Conservation (phyloP, 2,329 filamentous ascomycete genomes). For the Sordariomycetes sp. region DNA sequence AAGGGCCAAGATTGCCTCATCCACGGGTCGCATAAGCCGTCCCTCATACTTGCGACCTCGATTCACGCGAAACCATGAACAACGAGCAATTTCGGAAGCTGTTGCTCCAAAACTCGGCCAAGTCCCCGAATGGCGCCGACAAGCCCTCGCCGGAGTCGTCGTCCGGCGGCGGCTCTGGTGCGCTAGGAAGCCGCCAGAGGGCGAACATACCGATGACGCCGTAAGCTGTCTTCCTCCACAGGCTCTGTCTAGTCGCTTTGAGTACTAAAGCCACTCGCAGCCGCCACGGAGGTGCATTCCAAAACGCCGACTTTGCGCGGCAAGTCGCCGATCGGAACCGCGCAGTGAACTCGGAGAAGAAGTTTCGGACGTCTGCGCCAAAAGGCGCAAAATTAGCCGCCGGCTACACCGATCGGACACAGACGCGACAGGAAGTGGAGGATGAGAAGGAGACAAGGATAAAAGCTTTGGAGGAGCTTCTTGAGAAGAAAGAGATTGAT, state of each 20-base stretch:
- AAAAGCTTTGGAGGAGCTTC: conserved; percentile 65
- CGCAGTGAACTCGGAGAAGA: conserved; percentile 46
- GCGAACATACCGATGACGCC: conserved; percentile 91
- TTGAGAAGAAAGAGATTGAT: conserved; percentile 77
- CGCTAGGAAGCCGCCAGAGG: conserved; percentile 64
- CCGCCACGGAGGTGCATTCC: conserved; percentile 45
- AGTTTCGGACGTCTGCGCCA: conserved; percentile 65
- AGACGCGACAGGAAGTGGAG: conserved; percentile 40
- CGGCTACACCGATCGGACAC: conserved; percentile 76
- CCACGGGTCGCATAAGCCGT: background rate
- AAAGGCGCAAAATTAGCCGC: conserved; percentile 69
- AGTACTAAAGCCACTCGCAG: conserved; percentile 20
- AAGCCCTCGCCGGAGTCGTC: conserved; percentile 25
- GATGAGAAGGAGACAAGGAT: conserved; percentile 48
- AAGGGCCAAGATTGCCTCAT: background rate
- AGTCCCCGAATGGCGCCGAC: conserved; percentile 26
- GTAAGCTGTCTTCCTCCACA: conserved; percentile 31
- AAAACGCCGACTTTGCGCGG: conserved; percentile 58
- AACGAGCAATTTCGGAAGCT: conserved; percentile 89
- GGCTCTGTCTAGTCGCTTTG: background rate
- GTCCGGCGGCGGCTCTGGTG: conserved; percentile 20
- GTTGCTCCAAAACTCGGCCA: conserved; percentile 37
- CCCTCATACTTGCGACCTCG: background rate
- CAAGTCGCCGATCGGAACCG: conserved; percentile 67
- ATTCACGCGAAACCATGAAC: conserved; percentile 51